Conservation (phyloP, 2,329 filamentous ascomycete species). For the Fonsecaea monophora region DNA sequence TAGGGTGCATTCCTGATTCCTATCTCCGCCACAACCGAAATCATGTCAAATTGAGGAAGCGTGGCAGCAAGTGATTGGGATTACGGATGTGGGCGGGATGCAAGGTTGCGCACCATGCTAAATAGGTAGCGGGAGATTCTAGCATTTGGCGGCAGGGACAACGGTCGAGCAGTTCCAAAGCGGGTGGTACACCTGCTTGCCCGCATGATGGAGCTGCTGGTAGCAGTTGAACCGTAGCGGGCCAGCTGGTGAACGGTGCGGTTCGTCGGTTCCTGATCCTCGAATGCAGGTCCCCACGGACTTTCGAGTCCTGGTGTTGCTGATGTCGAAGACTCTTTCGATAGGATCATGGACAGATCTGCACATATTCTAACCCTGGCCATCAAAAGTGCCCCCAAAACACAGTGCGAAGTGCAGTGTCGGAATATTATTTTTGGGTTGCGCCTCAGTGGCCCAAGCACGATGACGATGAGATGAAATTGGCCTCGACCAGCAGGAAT, state of each 20-base stretch:
- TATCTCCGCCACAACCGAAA: not conserved
- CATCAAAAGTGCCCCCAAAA: not conserved
- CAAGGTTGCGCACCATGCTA: not conserved
- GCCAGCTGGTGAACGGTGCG: not conserved
- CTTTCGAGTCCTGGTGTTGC: not conserved
- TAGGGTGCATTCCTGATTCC: not conserved
- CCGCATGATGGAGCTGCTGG: not conserved
- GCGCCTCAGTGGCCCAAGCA: not conserved
- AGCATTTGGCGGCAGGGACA: not conserved
- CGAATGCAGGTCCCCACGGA: constrained; percentile 1
- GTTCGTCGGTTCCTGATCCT: not conserved
- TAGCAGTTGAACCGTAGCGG: not conserved
- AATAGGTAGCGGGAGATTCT: not conserved
- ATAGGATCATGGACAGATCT: not conserved
- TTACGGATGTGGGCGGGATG: not conserved
- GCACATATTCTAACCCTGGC: not conserved
- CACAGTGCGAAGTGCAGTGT: not conserved
- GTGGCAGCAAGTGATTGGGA: not conserved
- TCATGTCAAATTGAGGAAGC: not conserved
- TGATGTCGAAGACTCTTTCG: not conserved
- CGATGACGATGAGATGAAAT: not conserved
- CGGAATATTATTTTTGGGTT: not conserved
- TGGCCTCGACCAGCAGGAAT: not conserved
- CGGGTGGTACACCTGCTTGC: not conserved
- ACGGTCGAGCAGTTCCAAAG: not conserved